Percentiles rank a stretch among this genome's conserved stretches.
phyloP scores from a whole-genome alignment of 208 protist genomes.

The Leishmania lainsoni region DNA sequence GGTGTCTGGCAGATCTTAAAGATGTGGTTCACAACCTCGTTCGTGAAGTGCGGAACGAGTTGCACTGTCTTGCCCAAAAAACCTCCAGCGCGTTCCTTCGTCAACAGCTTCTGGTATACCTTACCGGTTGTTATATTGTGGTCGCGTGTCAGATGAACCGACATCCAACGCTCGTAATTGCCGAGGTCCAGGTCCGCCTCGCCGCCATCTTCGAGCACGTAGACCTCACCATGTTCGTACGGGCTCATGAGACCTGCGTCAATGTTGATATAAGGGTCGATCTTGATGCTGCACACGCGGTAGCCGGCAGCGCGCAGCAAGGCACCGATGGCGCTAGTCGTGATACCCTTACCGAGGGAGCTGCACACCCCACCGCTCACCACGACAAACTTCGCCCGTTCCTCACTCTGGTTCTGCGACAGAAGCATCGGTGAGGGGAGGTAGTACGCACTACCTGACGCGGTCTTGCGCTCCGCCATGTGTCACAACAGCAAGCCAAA shows the following conservation, averaged over 20 bases:
- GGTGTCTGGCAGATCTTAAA: constrained; percentile 88
- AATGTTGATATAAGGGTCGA: constrained; percentile 99
- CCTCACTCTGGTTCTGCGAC: constrained; percentile 38
- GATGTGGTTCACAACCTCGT: constrained; percentile 91
- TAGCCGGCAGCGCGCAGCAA: constrained; percentile 89
- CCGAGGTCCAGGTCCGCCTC: constrained; percentile 98
- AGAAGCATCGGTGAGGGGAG: constrained; percentile 77
- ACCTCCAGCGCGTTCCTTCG: constrained; percentile 96
- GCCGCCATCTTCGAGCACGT: constrained; percentile 98
- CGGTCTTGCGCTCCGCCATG: constrained; percentile 55
- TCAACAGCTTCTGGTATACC: constrained; percentile 96
- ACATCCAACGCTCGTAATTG: constrained; percentile 99
- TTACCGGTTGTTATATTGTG: constrained; percentile 99
- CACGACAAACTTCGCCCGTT: constrained; percentile 94
- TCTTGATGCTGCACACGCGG: constrained; percentile 98
- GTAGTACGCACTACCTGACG: constrained; percentile 73
- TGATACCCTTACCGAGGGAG: constrained; percentile 98
- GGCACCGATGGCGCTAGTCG: constrained; percentile 81
- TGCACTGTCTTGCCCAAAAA: constrained; percentile 99
- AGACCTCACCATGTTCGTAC: constrained; percentile 99
- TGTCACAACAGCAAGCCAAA: neutral
- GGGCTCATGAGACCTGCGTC: constrained; percentile 94
- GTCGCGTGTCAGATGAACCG: constrained; percentile 93
- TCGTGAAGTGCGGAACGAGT: constrained; percentile 95
- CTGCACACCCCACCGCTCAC: constrained; percentile 99